Evolutionary conservation across 2,329 filamentous ascomycete species (phyloP).

Genomic region (Fusarium odoratissimum): DNA sequence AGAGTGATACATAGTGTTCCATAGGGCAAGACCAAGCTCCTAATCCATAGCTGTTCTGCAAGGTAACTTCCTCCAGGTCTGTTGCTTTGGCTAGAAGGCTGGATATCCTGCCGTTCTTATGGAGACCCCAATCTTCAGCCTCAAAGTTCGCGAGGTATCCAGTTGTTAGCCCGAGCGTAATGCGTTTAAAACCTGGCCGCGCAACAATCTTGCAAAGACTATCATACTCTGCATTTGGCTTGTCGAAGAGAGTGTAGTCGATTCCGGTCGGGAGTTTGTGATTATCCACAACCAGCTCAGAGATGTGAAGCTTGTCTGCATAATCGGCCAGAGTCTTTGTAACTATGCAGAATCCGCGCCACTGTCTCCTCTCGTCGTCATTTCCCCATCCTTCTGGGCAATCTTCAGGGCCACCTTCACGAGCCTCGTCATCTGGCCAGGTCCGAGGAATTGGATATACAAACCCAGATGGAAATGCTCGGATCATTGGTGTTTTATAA

Average conservation of each 20-base stretch:
- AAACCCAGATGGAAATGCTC: slow-evolving; percentile 4
- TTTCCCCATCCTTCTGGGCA: background rate
- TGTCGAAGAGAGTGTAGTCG: background rate
- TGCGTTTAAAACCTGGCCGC: background rate
- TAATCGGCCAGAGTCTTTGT: fast-evolving
- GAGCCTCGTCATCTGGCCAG: background rate
- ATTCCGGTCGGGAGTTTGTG: background rate
- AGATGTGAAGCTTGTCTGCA: background rate
- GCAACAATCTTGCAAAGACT: background rate
- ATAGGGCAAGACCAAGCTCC: background rate
- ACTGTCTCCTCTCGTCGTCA: background rate
- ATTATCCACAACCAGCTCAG: background rate
- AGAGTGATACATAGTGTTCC: background rate
- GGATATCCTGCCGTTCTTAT: background rate
- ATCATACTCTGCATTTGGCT: slow-evolving; percentile 2
- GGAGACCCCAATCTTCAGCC: background rate
- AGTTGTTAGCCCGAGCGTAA: background rate
- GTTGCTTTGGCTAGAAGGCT: background rate
- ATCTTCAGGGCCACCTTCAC: background rate
- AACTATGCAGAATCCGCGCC: background rate
- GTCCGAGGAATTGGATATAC: background rate
- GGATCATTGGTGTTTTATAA: slow-evolving; percentile 7
- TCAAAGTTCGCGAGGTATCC: background rate
- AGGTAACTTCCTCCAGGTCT: background rate
- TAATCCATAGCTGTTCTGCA: background rate